Base-by-base conservation (phyloP, 129 eudicot genomes). In the Escallonia rubra region DNA sequence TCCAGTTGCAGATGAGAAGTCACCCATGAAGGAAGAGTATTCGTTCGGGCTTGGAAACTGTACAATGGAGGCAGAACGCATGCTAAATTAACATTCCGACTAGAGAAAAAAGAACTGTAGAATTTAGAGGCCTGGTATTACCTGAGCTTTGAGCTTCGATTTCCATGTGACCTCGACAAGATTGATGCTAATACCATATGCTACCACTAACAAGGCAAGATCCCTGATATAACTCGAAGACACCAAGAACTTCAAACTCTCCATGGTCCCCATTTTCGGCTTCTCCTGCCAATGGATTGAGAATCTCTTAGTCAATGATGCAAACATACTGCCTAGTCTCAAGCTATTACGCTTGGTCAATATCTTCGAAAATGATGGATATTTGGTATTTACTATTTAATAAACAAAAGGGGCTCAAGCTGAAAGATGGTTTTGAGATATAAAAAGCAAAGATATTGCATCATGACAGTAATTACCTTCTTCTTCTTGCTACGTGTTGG, bases 71-170 rank as follows among this genome's bases (percentile, higher is more conserved):
- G 62, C 50, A 43, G 47, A 61, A 39, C 5, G 65, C 34, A 72
- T 13, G 51, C 41, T 49, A 54, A 59, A 57, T 49, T 11, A 13
- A 9, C 44, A 69, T 63, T 12, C 54, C n/a, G 8, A 38, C 10
- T 38, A 71, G 38, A 53, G 43, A 6, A 43, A 23, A 43, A 5
- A 38, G 9, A 10, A 16, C 4, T 55, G 6, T 8, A 13, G 9
- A 65, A 50, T 13, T 12, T 41, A 44, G 41, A 66, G 48, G 46
- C 10, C n/a, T 12, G 9, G 47, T 61, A 45, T 34, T 77, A 94
- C 99, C 96, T 94, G 99, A 65, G 99, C 99, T 78, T 94, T 94
- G 80, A 94, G 99, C 89, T 94, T 94, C 7, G 99, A 90, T 79
- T 94, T 94, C 99, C 99, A 94, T 7, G 99, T 94, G 65, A 94